A percentile compares a stretch with the other conserved stretches of the same genome.
Evolutionary conservation across 768 basidiomycete species (phyloP).

Genomic region (Suillus spraguei): DNA sequence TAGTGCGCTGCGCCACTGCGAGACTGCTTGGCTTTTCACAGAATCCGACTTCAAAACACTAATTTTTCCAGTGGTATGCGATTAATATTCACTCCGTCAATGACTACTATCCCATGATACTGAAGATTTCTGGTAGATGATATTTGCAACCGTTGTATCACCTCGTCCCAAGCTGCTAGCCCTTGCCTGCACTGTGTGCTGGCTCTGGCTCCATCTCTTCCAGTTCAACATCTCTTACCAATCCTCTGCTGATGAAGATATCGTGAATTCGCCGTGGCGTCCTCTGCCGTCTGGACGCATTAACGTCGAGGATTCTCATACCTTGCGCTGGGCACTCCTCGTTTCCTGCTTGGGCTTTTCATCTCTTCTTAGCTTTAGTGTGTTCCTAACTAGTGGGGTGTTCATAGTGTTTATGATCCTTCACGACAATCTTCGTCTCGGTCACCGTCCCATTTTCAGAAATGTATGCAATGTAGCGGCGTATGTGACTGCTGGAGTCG

Average conservation of each 20-base stretch:
- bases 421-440: neutral
- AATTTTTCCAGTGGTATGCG: constrained; percentile 35
- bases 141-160: constrained; percentile 15
- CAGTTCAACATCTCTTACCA: constrained; percentile 40
- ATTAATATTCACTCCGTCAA: constrained; percentile 4
- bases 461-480: neutral
- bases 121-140: constrained; percentile 12
- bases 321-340: neutral
- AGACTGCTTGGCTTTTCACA: constrained; percentile 38
- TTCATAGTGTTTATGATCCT: neutral
- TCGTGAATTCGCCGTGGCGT: constrained; percentile 37
- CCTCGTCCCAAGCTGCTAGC: neutral
- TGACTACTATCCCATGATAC: neutral
- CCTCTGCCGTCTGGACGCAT: constrained; percentile 41
- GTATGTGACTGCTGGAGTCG: neutral
- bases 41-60: constrained; percentile 37
- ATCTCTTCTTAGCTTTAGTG: neutral
- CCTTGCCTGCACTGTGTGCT: constrained; percentile 16
- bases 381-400: neutral
- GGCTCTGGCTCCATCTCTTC: constrained; percentile 37
- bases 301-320: constrained; percentile 9
- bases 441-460: neutral
- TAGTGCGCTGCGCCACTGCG: constrained; percentile 15
- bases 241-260: constrained; percentile 31
- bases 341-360: neutral